Evolutionary conservation across 768 basidiomycete species (phyloP), one percentile per base, ranked within the genome.

Genomic region (Tephrocybe sp.): DNA sequence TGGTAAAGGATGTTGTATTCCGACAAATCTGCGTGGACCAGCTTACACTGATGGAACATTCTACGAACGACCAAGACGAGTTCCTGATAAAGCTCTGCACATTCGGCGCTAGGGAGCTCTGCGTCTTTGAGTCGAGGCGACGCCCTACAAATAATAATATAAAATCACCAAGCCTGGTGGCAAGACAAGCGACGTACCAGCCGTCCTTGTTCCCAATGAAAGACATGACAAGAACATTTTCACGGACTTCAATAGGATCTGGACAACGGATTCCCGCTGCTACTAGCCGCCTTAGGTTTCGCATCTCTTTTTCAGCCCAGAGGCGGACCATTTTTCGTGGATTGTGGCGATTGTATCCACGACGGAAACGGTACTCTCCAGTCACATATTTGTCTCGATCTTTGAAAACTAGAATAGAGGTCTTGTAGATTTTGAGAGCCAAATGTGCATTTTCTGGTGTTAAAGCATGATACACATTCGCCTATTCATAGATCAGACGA

Each of bases 291-390:
- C 88, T 87, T 54, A 99, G 72, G 65, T 99, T 99, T 19, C 97
- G 84, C 87, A 98, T 89, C 68, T 99, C 97, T 71, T 99, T 99
- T 69, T 99, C 97, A 2, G 97, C 97, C 97, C 97, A 99, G 3
- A 98, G 69, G 13, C 93, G 80, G 16, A 99, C 95, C 96, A 99
- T 98, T 72, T 99, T 99, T 22, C 97, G 83, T 13, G 97, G 96
- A 64, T 98, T 99, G 54, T 80, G 84, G 51, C 87, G 85, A 63
- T 82, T 85, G 68, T 92, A 92, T 20, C 95, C 95, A 49, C 86
- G 80, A 42, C 92, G 79, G 73, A 98, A 98, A n/a, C 97, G 85
- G 66, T 89, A 85, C 67, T 98, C 96, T 45, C 97, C 97, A 0
- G 89, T 85, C 35, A 98, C 94, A 67, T 99, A 99, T 51, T 89